These are phyloP conservation scores for Lentinula sp. DNA, from an alignment of 768 basidiomycete species.

Conservation along the genomic window DNA sequence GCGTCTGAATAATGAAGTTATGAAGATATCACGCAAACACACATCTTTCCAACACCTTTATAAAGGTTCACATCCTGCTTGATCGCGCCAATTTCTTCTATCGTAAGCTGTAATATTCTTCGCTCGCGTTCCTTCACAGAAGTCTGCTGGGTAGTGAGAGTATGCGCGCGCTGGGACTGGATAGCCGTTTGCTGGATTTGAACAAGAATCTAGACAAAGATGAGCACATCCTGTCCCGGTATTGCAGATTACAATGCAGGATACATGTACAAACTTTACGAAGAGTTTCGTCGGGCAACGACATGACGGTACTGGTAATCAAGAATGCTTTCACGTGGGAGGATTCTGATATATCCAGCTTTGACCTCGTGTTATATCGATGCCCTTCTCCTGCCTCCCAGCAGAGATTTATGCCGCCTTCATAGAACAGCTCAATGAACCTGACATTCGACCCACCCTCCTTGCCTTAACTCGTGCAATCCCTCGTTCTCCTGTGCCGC, in stretches of 20 bases:
- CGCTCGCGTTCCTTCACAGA: conserved; percentile 82
- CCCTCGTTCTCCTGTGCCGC: conserved; percentile 53
- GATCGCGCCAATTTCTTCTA: conserved; percentile 70
- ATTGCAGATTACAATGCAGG: background rate
- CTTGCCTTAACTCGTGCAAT: conserved; percentile 58
- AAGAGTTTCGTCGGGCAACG: conserved; percentile 76
- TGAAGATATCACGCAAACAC: background rate
- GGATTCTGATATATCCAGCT: background rate
- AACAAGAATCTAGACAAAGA: conserved; percentile 64
- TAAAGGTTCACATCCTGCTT: conserved; percentile 77
- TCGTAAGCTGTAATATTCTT: conserved; percentile 84
- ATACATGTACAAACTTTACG: conserved; percentile 48
- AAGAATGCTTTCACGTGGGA: background rate
- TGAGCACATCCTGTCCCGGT: conserved; percentile 15
- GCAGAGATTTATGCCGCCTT: background rate
- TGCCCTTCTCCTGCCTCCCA: background rate
- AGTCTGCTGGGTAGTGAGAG: conserved; percentile 68
- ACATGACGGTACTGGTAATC: conserved; percentile 22
- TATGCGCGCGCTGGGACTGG: conserved; percentile 76
- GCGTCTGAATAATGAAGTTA: background rate
- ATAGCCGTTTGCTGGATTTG: conserved; percentile 92
- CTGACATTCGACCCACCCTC: conserved; percentile 21
- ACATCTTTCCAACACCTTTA: conserved; percentile 97
- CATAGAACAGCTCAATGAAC: background rate
- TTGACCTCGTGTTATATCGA: background rate